These are phyloP conservation scores for Oryza punctata DNA, from an alignment of 176 grass and related monocot species.

Conservation along the genomic window DNA sequence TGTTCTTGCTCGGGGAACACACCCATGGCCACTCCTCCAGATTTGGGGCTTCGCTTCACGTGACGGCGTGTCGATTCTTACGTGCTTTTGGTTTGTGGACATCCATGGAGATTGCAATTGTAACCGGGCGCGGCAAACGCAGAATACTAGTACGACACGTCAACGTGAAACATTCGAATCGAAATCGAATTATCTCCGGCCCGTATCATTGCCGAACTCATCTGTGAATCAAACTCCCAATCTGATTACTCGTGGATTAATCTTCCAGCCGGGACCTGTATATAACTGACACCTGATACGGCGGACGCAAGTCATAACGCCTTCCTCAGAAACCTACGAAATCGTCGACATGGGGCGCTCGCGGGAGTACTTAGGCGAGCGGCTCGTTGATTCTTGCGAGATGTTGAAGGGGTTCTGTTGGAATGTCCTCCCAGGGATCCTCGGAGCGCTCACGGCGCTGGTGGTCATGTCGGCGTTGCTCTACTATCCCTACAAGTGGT, in stretches of 20 bases:
- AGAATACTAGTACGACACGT: background rate
- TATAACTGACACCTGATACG: background rate
- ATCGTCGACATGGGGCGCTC: conserved; percentile 23
- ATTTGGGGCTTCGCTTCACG: background rate
- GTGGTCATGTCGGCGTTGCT: background rate
- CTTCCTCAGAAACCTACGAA: background rate
- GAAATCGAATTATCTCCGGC: background rate
- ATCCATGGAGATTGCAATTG: background rate
- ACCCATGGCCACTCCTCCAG: background rate
- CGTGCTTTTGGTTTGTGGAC: background rate
- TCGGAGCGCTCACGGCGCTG: conserved; percentile 21
- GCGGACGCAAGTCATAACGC: background rate
- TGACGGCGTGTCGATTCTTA: background rate
- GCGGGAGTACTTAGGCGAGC: background rate
- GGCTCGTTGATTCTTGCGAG: background rate
- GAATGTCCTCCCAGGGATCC: background rate
- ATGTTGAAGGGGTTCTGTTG: background rate
- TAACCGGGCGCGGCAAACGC: background rate
- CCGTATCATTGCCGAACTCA: background rate
- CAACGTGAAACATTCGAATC: background rate
- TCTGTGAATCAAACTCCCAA: background rate
- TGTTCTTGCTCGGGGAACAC: background rate
- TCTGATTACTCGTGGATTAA: background rate
- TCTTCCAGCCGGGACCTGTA: background rate
- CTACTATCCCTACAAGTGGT: background rate